Conservation (phyloP, 1,284 basidiomycete species). For the Fomitopsis palustris region DNA sequence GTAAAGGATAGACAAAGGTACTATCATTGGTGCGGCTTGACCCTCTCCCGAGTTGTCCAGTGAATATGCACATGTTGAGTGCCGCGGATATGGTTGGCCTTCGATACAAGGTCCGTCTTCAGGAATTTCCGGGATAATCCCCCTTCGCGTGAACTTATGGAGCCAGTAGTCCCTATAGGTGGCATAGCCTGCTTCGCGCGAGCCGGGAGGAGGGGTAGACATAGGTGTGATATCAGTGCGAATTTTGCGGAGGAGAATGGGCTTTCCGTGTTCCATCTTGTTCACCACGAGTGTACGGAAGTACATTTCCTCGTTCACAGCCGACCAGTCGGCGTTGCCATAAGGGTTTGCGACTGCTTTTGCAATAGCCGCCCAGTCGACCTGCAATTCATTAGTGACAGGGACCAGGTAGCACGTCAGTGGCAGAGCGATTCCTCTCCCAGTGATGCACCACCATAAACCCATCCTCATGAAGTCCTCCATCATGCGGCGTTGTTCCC, state of each 20-base stretch:
- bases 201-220: conserved; percentile 47
- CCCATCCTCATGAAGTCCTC: conserved; percentile 59
- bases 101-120: conserved; percentile 59
- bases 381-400: conserved; percentile 39
- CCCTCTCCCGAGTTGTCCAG: conserved; percentile 24
- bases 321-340: conserved; percentile 53
- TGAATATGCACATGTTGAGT: conserved; percentile 41
- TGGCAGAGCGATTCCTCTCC: conserved; percentile 45
- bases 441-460: conserved; percentile 62
- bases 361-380: conserved; percentile 57
- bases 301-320: conserved; percentile 43
- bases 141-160: conserved; percentile 48
- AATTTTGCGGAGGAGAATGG: conserved; percentile 51
- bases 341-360: conserved; percentile 43
- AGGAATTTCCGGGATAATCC: conserved; percentile 40
- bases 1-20: conserved; percentile 30
- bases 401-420: conserved; percentile 64
- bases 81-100: conserved; percentile 38
- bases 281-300: conserved; percentile 50
- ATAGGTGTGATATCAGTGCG: conserved; percentile 61
- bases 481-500: conserved; percentile 45
- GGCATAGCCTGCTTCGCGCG: conserved; percentile 40
- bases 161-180: conserved; percentile 63
- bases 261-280: conserved; percentile 49
- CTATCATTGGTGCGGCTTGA: not conserved